A percentile compares a stretch with the other conserved stretches of the same genome.
Evolutionary conservation across 148 eudicot genomes (phyloP).

Genomic region (Nepenthes mirabilis): DNA sequence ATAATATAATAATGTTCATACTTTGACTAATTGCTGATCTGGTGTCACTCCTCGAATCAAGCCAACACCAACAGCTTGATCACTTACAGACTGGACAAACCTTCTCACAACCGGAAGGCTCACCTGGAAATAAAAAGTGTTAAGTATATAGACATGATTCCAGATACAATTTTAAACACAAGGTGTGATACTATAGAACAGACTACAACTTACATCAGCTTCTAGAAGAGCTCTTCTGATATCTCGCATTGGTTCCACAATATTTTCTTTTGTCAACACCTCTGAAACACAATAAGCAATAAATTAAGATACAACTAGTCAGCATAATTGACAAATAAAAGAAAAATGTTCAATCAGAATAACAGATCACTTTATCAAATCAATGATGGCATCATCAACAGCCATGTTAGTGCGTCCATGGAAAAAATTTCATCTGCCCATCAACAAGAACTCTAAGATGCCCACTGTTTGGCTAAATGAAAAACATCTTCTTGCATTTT

Average conservation of each 20-base stretch:
- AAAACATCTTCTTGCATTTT: too few relatives aligned
- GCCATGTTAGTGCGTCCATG: neutral
- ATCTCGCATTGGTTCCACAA: constrained; percentile 95
- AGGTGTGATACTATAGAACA: neutral
- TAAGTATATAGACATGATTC: neutral
- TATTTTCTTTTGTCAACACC: constrained; percentile 88
- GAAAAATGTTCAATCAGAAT: too few relatives aligned
- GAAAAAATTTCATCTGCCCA: neutral
- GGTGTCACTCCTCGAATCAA: constrained; percentile 78
- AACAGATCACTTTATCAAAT: neutral
- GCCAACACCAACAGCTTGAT: constrained; percentile 87
- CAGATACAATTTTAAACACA: neutral
- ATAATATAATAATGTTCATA: constrained; percentile 16
- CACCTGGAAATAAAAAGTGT: constrained; percentile 42
- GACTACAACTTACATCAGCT: constrained; percentile 84
- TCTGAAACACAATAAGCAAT: constrained; percentile 27
- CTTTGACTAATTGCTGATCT: constrained; percentile 98
- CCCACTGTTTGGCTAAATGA: too few relatives aligned
- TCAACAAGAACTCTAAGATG: neutral
- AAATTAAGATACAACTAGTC: neutral
- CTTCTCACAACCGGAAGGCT: constrained; percentile 97
- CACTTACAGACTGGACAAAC: constrained; percentile 86
- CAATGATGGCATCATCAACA: neutral
- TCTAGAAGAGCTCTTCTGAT: constrained; percentile 93
- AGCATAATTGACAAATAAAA: too few relatives aligned